These are phyloP conservation scores for Clarkia xantiana DNA, from an alignment of 345 rosid species.

Conservation along the genomic window DNA sequence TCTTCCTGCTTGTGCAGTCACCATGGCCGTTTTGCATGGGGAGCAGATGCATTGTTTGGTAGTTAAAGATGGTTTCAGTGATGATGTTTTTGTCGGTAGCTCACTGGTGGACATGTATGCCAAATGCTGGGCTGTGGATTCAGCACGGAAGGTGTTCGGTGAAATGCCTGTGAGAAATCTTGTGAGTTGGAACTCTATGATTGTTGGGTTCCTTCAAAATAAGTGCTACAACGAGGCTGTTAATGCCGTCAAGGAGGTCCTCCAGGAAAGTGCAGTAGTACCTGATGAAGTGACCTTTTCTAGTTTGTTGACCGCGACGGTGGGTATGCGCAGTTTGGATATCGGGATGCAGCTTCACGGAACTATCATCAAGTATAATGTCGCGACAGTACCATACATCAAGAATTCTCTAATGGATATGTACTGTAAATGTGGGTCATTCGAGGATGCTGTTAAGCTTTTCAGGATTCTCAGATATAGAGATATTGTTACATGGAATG, in stretches of 20 bases:
- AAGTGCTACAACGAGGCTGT: conserved; percentile 7
- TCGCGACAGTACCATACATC: conserved; percentile 17
- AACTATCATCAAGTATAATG: conserved; percentile 13
- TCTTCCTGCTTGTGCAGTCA: conserved; percentile 18
- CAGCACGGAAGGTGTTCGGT: conserved; percentile 26
- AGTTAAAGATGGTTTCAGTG: conserved; percentile 13
- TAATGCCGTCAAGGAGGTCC: conserved; percentile 14
- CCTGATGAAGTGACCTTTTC: conserved; percentile 29
- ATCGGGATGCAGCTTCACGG: conserved; percentile 32
- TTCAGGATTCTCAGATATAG: conserved; percentile 10
- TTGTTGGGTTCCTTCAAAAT: conserved; percentile 24
- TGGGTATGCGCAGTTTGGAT: conserved; percentile 12
- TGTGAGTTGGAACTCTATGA: conserved; percentile 32
- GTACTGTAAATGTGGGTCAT: conserved; percentile 18
- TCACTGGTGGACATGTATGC: conserved; percentile 24
- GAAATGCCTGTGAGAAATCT: conserved; percentile 29
- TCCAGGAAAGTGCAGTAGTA: conserved; percentile 9
- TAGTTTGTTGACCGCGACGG: conserved; percentile 27
- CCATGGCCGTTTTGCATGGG: conserved; percentile 10
- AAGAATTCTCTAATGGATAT: conserved; percentile 27
- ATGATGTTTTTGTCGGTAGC: conserved; percentile 16
- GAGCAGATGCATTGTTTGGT: conserved; percentile 23
- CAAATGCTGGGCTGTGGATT: conserved; percentile 12
- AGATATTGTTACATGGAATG: conserved; percentile 23
- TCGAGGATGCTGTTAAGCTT: conserved; percentile 15